Base-by-base conservation (phyloP, 75 land plant genomes). In the Isoetes taiwanensis region DNA sequence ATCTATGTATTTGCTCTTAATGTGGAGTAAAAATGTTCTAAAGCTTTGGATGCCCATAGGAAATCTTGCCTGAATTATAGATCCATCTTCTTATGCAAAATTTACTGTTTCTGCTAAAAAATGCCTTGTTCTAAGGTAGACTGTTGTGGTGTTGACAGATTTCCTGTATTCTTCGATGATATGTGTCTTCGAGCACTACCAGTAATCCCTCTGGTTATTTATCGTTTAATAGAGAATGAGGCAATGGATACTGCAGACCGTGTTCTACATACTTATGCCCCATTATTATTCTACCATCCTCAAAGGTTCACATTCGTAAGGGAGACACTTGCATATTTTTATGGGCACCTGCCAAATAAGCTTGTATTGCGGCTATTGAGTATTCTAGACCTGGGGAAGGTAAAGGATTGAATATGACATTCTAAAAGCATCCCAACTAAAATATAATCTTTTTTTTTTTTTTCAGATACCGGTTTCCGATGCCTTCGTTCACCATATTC, bases 261-360 rank as follows among this genome's bases (percentile, higher is more conserved):
- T 56, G 69, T 94, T 35, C 68, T 94, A 46, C 68, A 58, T 34
- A 42, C 70, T 19, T 94, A 88, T 61, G 56, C 78, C 1, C 46
- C 50, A 24, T 68, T 94, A 38, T 66, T 94, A 37, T 64, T 71
- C 19, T 84, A 78, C 62, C 78, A 94, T 64, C 99, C 96, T 24
- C 61, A 80, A 5, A 77, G 86, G 32, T 84, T 94, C 70, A 79
- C 90, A 46, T 94, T 94, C 72, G 99, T 94, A 21, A 87, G 99
- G 31, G 99, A 89, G 32, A 88, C 81, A 20, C 90, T 94, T 64
- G 96, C 99, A 50, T 94, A 94, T 58, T 94, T 94, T 60, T 83
- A 94, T 76, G 90, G 99, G 4, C 81, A 78, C 64, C 82, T 94
- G 23, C 99, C 99, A 6, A 75, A 62, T 64, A 94, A 94, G 66